Conservation (phyloP, 2,329 filamentous ascomycete genomes). For the Rhytidhysteron rufulum region DNA sequence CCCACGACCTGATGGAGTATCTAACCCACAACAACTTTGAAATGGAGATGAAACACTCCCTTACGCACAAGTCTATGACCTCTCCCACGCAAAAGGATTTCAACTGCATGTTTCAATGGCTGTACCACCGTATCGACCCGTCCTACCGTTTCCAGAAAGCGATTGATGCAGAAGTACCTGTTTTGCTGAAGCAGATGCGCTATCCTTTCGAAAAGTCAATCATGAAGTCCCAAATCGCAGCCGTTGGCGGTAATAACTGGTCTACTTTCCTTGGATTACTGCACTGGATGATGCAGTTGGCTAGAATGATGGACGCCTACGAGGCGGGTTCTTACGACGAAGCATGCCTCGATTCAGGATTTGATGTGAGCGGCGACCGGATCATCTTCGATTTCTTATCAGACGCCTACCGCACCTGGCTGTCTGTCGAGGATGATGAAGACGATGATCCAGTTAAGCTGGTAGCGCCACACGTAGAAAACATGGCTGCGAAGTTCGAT, state of each 20-base stretch:
- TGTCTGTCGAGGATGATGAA: conserved; percentile 75
- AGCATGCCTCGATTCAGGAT: conserved; percentile 79
- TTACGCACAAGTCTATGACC: conserved; percentile 87
- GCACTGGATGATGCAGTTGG: conserved; percentile 99
- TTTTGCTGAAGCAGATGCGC: conserved; percentile 85
- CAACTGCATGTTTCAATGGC: conserved; percentile 95
- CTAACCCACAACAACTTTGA: conserved; percentile 93
- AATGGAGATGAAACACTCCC: conserved; percentile 90
- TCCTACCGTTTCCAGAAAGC: conserved; percentile 90
- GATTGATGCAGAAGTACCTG: conserved; percentile 91
- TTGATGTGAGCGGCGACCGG: conserved; percentile 83
- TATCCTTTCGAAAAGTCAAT: conserved; percentile 96
- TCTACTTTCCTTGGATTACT: conserved; percentile 87
- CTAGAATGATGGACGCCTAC: conserved; percentile 88
- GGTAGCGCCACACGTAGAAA: conserved; percentile 77
- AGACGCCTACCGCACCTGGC: conserved; percentile 87
- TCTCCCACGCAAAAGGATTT: conserved; percentile 98
- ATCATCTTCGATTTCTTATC: conserved; percentile 94
- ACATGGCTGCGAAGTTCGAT: conserved; percentile 86
- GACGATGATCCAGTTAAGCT: conserved; percentile 72
- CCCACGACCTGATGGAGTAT: conserved; percentile 87
- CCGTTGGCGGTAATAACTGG: conserved; percentile 97
- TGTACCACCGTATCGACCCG: conserved; percentile 94
- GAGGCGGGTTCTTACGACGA: conserved; percentile 77
- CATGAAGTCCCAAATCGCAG: conserved; percentile 91